These are phyloP conservation scores for Lecanoromycetidae sp. DNA, from an alignment of 2,329 filamentous ascomycete species.

Conservation along the genomic window DNA sequence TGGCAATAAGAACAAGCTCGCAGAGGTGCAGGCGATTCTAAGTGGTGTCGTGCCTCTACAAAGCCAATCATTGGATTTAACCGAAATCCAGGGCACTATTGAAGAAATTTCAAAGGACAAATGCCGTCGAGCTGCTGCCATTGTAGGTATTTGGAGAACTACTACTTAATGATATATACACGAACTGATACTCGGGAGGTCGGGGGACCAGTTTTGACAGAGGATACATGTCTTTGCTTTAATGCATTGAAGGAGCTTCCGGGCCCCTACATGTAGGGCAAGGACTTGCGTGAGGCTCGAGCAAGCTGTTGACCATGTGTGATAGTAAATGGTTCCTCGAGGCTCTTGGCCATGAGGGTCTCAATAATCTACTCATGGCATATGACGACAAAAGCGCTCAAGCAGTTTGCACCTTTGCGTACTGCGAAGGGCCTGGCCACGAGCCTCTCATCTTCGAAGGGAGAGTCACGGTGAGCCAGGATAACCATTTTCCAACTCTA, in stretches of 20 bases:
- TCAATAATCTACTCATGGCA: constrained; percentile 80
- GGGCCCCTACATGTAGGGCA: constrained; percentile 80
- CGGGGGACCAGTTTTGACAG: constrained; percentile 78
- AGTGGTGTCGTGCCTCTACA: constrained; percentile 58
- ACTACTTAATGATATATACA: not conserved
- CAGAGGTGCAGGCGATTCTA: constrained; percentile 79
- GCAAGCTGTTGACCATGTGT: not conserved
- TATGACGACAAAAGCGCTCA: constrained; percentile 86
- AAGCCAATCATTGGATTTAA: constrained; percentile 64
- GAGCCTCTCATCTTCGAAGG: constrained; percentile 87
- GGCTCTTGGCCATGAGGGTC: constrained; percentile 65
- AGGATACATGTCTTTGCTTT: constrained; percentile 93
- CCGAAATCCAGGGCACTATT: constrained; percentile 83
- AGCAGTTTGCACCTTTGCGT: constrained; percentile 92
- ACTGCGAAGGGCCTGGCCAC: constrained; percentile 71
- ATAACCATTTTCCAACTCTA: not conserved
- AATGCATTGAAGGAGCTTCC: constrained; percentile 81
- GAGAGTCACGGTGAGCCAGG: constrained; percentile 56
- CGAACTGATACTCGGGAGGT: constrained; percentile 39
- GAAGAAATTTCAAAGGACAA: constrained; percentile 88
- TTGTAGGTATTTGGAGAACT: constrained; percentile 40
- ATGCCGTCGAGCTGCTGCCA: constrained; percentile 66
- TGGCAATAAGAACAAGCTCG: constrained; percentile 86
- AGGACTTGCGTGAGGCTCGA: not conserved
- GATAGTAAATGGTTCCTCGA: constrained; percentile 86